Evolutionary conservation across 2,329 filamentous ascomycete genomes (phyloP), one percentile per base, ranked within the genome.

Genomic region (Cercospora zeina): DNA sequence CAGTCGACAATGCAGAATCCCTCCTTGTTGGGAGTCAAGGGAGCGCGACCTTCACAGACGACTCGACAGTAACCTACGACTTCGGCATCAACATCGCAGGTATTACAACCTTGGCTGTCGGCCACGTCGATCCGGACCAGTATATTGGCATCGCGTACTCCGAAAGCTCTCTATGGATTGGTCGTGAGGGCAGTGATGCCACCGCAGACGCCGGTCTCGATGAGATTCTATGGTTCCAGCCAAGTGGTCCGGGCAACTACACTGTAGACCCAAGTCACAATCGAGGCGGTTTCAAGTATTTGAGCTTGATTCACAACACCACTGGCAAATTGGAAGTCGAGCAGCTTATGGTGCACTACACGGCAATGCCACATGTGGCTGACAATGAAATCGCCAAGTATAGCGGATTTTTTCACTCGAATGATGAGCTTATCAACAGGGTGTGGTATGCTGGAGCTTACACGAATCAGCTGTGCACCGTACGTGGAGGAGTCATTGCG

Each of bases 211-310:
- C 75, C 0, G 74, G 71, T 2, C 75, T 80, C 10, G 82, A 84
- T 53, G 76, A 79, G 54, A 75, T 77, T 0, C 72, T 84, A 0
- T 84, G 80, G 80, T 81, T 83, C 58, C 69, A 75, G 7, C 67
- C 76, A 1, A 74, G 75, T 4, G 73, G 71, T 1, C 64, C 73
- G 1, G 74, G 74, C n/a, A 76, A 69, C 8, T 80, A 79, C 61
- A 74, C 71, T 7, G 80, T 83, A 75, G 78, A 78, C 0, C 75
- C 78, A 47, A 71, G 72, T 51, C 76, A 78, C 50, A 72, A 82
- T 55, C 77, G 82, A 11, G 82, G 82, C 8, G 82, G 80, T 1
- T 85, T 84, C 67, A 77, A 81, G 19, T 85, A 84, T 62, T 68
- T 85, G 66, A 84, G 78, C 1, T 70, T 81, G 39, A 65, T 79